Base-by-base conservation (phyloP, 2,329 filamentous ascomycete species). In the Colletotrichum sp. region DNA sequence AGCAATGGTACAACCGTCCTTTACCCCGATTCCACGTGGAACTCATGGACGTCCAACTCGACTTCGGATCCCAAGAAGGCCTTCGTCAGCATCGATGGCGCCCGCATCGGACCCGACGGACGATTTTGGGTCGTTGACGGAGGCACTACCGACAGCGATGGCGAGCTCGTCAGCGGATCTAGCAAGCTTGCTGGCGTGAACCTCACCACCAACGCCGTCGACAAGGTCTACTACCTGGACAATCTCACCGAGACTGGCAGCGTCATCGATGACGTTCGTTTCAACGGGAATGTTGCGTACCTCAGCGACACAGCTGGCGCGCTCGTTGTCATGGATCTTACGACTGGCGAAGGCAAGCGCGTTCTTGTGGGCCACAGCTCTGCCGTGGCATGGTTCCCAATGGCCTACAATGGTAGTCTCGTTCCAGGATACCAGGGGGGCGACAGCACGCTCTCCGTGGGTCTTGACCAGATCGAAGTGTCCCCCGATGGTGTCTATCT, bases 301-400 rank as follows among this genome's bases (percentile, higher is more conserved):
- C 69, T 71, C 44, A 71, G 69, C 60, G 69, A 71, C 32, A 71
- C 69, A 9, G 28, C 34, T 12, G 69, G 69, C 21, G 69, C 69
- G 6, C 62, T 71, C 10, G 55, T 71, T 12, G 60, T 71, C 2
- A 21, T 71, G 44, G 55, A 71, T 26, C 39, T 71, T 4, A 32
- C 39, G 1, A 44, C 60, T 10, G 44, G 69, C 10, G 21, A 39
- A 12, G 44, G 55, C 18, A 39, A 62, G n/a, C 60, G 60, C 2
- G 69, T 71, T 9, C 69, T 71, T 15, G 69, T 55, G 12, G 44
- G 32, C 15, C 52, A 66, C n/a, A 44, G 30, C 13, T 71, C 69
- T 4, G 69, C 69, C 8, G 24, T 66, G 44, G 69, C 69, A 16
- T 71, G 34, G 49, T 71, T 71, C 30, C 60, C 69, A 8, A 71